These are phyloP conservation scores for Collybiopsis confluens DNA, from an alignment of 768 basidiomycete species.

Conservation along the genomic window DNA sequence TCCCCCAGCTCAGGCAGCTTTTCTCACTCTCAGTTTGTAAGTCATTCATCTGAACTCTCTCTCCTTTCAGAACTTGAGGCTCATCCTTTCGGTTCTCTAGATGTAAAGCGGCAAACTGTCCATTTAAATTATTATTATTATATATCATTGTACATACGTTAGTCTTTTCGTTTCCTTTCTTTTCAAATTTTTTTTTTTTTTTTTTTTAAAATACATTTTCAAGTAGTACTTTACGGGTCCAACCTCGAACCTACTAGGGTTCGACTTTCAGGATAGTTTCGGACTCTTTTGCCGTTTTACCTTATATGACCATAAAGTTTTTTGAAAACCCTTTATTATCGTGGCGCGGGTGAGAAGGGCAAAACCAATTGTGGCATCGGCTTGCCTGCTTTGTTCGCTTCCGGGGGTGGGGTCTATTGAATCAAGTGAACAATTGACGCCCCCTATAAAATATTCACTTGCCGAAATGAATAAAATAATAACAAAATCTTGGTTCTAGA, in stretches of 20 bases:
- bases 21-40: neutral
- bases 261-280: too few relatives aligned
- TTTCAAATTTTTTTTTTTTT: too few relatives aligned
- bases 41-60: neutral
- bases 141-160: neutral
- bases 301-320: too few relatives aligned
- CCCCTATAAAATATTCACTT: neutral
- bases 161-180: neutral
- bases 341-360: neutral
- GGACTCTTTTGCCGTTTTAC: too few relatives aligned
- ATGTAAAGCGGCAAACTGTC: too few relatives aligned
- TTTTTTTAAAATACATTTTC: too few relatives aligned
- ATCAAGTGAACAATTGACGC: neutral
- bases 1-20: neutral
- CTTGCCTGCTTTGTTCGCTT: constrained; percentile 7
- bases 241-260: too few relatives aligned
- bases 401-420: neutral
- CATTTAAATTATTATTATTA: too few relatives aligned
- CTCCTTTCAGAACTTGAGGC: neutral
- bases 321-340: too few relatives aligned
- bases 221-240: too few relatives aligned
- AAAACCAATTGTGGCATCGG: constrained; percentile 9
- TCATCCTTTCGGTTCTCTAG: neutral
- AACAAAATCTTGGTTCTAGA: too few relatives aligned
- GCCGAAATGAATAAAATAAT: too few relatives aligned